Percentiles rank a stretch among this genome's conserved stretches.
Conservation (phyloP, 306 rosid genomes). For the Clitoria ternatea region DNA sequence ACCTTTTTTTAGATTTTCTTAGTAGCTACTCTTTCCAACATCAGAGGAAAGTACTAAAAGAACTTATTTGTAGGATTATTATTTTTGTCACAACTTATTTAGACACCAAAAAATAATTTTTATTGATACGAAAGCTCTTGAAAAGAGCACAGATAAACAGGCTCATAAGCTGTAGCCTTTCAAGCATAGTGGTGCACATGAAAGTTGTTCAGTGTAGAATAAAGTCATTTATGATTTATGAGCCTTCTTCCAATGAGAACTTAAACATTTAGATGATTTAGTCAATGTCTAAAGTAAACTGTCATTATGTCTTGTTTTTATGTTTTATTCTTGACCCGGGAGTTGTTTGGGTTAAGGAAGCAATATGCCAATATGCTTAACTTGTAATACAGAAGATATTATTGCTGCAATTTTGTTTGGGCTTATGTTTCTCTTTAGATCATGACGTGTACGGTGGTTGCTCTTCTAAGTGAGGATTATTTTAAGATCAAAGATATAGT, state of each 20-base stretch:
- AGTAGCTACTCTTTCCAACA: background rate
- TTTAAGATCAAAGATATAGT: background rate
- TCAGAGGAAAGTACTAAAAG: background rate
- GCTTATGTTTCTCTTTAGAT: constrained; percentile 15
- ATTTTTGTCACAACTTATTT: background rate
- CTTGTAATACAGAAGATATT: background rate
- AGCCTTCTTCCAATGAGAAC: background rate
- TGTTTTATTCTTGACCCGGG: background rate
- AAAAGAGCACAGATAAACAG: background rate
- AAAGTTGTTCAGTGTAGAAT: background rate
- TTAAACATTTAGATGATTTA: background rate
- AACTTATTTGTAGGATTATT: background rate
- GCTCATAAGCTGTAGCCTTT: background rate
- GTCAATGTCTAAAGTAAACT: background rate
- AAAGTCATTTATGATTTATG: background rate
- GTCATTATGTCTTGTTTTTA: background rate
- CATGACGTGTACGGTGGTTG: background rate
- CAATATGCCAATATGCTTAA: background rate
- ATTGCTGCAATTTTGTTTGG: background rate
- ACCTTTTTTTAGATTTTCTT: background rate
- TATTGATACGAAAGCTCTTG: background rate
- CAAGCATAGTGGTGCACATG: background rate
- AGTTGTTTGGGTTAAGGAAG: background rate
- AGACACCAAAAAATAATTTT: background rate
- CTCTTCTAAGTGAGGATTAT: background rate